Evolutionary conservation across 306 rosid species (phyloP), one percentile per base, ranked within the genome.

Genomic region (Datisca glomerata): DNA sequence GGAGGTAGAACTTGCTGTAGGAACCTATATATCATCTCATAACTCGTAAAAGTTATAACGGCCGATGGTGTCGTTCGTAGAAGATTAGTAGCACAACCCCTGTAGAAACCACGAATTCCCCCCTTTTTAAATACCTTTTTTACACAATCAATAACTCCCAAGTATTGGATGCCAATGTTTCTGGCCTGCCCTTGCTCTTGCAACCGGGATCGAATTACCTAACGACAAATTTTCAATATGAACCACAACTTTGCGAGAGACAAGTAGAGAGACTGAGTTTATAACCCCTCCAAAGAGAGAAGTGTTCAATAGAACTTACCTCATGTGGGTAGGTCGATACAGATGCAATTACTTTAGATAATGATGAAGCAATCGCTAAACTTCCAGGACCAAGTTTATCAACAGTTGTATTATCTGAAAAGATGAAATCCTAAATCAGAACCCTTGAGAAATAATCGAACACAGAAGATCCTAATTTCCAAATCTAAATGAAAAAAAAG

Each of bases 181-280:
- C 72, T 78, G 9, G 81, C 86, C 8, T 74, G 95, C 44, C 98
- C 98, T 70, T 84, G 98, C 66, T 89, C 93, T 69, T 89, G 98
- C 45, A 89, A 78, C 65, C 98, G 64, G 3, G 98, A 78, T 8
- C 98, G 86, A 51, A 89, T 57, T 5, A 89, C 86, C 96, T 86
- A 60, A 18, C 43, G 29, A 53, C 12, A 28, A 11, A 16, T 47
- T 24, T 45, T 42, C 15, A 20, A 45, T 12, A 51, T 45, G 45
- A 46, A 32, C 47, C 16, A 38, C 1, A 11, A 47, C 38, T 20
- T 49, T 21, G 5, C 18, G 23, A 33, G 35, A 40, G 23, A 28
- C 7, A 16, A 4, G 41, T 10, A 57, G 8, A 8, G 31, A 25
- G 59, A n/a, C 8, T 37, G 12, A 49, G 21, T 21, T 14, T 31